Evolutionary conservation across 1,284 basidiomycete genomes (phyloP).

Genomic region (Cerioporus squamosus): DNA sequence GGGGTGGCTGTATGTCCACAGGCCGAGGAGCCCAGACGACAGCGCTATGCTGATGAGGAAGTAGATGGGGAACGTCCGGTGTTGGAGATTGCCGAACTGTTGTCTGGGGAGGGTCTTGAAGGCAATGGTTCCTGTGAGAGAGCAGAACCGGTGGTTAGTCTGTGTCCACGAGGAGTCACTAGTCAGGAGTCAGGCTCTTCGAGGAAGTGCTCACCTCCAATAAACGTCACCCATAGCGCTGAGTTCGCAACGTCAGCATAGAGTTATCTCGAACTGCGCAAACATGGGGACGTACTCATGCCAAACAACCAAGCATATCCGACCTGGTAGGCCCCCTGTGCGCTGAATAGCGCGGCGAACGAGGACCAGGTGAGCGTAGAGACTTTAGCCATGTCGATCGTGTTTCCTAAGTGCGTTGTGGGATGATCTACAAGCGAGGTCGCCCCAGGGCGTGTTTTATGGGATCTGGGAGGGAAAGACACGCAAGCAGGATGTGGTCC

Average conservation of each 20-base stretch:
- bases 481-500: slow-evolving; percentile 19
- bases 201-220: slow-evolving; percentile 50
- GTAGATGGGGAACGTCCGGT: slow-evolving; percentile 76
- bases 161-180: background rate
- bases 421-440: background rate
- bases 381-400: slow-evolving; percentile 17
- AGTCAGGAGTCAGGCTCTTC: background rate
- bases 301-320: slow-evolving; percentile 68
- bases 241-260: slow-evolving; percentile 2
- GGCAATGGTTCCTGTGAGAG: slow-evolving; percentile 56
- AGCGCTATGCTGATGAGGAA: slow-evolving; percentile 66
- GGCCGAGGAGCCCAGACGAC: slow-evolving; percentile 57
- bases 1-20: slow-evolving; percentile 72
- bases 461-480: background rate
- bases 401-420: background rate
- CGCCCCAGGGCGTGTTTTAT: background rate
- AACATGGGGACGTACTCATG: slow-evolving; percentile 56
- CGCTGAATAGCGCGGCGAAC: slow-evolving; percentile 45
- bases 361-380: slow-evolving; percentile 43
- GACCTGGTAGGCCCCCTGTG: slow-evolving; percentile 56
- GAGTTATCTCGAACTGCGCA: background rate
- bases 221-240: slow-evolving; percentile 73
- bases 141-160: too few relatives aligned
- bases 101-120: slow-evolving; percentile 65
- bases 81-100: slow-evolving; percentile 79